Evolutionary conservation across 257 asterid species (phyloP).

Genomic region (Echium plantagineum): DNA sequence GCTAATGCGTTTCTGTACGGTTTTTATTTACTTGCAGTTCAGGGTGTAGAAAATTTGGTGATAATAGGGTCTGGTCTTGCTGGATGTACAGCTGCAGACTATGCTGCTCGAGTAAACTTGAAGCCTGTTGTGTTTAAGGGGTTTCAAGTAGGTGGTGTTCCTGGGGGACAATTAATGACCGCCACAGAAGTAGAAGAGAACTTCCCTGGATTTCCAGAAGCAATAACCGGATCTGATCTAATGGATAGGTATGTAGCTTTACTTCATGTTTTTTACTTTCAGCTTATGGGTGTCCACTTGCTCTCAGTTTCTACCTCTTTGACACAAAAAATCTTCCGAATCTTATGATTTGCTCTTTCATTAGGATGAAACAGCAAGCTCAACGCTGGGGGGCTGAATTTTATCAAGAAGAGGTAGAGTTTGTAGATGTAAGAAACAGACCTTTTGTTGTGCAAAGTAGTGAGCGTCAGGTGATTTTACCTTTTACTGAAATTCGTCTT

Average conservation of each 20-base stretch:
- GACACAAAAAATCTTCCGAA: neutral
- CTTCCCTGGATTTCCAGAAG: slow-evolving; percentile 95
- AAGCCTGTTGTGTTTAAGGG: slow-evolving; percentile 97
- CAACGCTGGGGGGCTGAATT: slow-evolving; percentile 98
- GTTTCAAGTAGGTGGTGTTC: slow-evolving; percentile 87
- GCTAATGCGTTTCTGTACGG: neutral
- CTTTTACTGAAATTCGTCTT: too few species aligned
- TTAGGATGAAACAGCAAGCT: slow-evolving; percentile 77
- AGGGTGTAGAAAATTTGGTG: slow-evolving; percentile 56
- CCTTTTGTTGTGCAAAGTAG: slow-evolving; percentile 84
- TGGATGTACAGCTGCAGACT: slow-evolving; percentile 89
- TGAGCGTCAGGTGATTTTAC: slow-evolving; percentile 70
- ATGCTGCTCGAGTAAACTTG: slow-evolving; percentile 85
- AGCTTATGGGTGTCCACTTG: neutral
- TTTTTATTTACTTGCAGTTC: slow-evolving; percentile 29
- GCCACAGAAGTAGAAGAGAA: slow-evolving; percentile 93
- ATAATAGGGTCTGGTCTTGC: slow-evolving; percentile 98
- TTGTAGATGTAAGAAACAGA: slow-evolving; percentile 50
- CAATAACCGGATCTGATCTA: slow-evolving; percentile 92
- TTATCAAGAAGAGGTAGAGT: slow-evolving; percentile 86
- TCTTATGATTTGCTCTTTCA: slow-evolving; percentile 10
- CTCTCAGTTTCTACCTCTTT: neutral
- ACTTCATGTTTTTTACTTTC: slow-evolving; percentile 5
- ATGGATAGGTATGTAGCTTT: slow-evolving; percentile 63
- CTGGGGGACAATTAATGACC: slow-evolving; percentile 97